Conservation (phyloP, 2,329 filamentous ascomycete species). For the Pyrenophora teres region DNA sequence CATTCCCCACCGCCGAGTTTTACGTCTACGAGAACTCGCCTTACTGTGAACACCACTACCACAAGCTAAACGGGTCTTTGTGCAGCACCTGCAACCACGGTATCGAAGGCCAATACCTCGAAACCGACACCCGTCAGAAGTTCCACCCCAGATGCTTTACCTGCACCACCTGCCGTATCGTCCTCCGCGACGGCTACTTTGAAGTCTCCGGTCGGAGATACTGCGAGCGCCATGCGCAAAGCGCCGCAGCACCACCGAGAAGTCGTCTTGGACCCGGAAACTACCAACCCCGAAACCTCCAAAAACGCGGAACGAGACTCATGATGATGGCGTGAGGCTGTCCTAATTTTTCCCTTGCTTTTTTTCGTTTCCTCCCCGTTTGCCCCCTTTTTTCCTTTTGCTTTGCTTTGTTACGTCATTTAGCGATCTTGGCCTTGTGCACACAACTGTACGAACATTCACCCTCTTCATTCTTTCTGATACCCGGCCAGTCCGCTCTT, state of each 20-base stretch:
- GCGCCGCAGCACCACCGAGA: constrained; percentile 51
- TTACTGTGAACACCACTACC: constrained; percentile 91
- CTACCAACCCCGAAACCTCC: constrained; percentile 47
- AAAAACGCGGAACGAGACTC: constrained; percentile 56
- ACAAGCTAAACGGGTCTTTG: constrained; percentile 84
- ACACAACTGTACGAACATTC: constrained; percentile 19
- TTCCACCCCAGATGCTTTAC: constrained; percentile 88
- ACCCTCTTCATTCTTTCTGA: constrained; percentile 22
- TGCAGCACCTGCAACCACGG: constrained; percentile 80
- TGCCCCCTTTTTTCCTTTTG: background rate
- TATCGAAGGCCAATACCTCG: constrained; percentile 92
- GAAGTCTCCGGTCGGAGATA: constrained; percentile 80
- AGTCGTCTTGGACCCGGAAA: constrained; percentile 47
- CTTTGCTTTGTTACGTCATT: constrained; percentile 5
- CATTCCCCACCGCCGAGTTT: constrained; percentile 87
- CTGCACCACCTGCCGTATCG: constrained; percentile 75
- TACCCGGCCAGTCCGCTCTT: constrained; percentile 33
- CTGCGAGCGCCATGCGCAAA: constrained; percentile 84
- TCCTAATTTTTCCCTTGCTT: background rate
- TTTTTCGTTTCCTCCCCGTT: background rate
- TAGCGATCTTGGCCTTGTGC: constrained; percentile 14
- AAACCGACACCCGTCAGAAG: constrained; percentile 77
- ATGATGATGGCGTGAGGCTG: constrained; percentile 55
- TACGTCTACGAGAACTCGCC: constrained; percentile 88
- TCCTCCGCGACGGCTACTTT: constrained; percentile 84